Percentiles rank a stretch among this genome's conserved stretches.
phyloP scores from a whole-genome alignment of 2,329 filamentous ascomycete genomes.

The Pleoardoris graminearum region DNA sequence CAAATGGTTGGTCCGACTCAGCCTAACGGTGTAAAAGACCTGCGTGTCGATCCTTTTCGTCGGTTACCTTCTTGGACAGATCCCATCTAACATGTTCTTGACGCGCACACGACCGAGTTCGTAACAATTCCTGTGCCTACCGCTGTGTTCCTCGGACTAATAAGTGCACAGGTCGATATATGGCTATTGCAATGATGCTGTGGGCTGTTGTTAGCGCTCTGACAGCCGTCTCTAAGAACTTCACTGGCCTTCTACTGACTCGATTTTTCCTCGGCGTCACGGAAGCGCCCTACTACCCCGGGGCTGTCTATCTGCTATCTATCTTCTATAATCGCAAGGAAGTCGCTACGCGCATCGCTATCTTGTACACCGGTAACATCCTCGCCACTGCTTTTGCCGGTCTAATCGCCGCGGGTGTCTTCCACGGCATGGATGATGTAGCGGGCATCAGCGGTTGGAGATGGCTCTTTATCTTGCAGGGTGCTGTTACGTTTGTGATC shows the following conservation, averaged over 20 bases:
- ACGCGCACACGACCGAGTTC: slow-evolving; percentile 31
- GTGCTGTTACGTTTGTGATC: slow-evolving; percentile 37
- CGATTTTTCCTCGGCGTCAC: slow-evolving; percentile 51
- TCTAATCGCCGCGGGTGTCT: slow-evolving; percentile 46
- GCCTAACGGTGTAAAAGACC: too few species aligned
- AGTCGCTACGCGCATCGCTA: slow-evolving; percentile 56
- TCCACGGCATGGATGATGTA: slow-evolving; percentile 29
- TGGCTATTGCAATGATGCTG: slow-evolving; percentile 41
- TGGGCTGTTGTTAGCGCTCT: slow-evolving; percentile 50
- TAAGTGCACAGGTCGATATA: slow-evolving; percentile 19
- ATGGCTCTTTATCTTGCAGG: slow-evolving; percentile 38
- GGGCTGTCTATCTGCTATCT: slow-evolving; percentile 43
- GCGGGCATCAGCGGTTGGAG: slow-evolving; percentile 29
- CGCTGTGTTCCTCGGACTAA: neutral
- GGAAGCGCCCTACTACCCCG: slow-evolving; percentile 47
- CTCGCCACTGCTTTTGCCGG: slow-evolving; percentile 50
- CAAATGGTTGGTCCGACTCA: too few species aligned
- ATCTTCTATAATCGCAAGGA: slow-evolving; percentile 46
- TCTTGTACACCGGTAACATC: slow-evolving; percentile 47
- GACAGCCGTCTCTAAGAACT: slow-evolving; percentile 50
- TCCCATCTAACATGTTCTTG: slow-evolving; percentile 45
- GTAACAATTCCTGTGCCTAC: too few species aligned
- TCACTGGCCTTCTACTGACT: slow-evolving; percentile 48
- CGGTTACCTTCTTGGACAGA: slow-evolving; percentile 42
- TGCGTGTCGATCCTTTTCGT: slow-evolving; percentile 31